These are phyloP conservation scores for Emmonsiellopsis sp. DNA, from an alignment of 2,329 filamentous ascomycete genomes.

Conservation along the genomic window DNA sequence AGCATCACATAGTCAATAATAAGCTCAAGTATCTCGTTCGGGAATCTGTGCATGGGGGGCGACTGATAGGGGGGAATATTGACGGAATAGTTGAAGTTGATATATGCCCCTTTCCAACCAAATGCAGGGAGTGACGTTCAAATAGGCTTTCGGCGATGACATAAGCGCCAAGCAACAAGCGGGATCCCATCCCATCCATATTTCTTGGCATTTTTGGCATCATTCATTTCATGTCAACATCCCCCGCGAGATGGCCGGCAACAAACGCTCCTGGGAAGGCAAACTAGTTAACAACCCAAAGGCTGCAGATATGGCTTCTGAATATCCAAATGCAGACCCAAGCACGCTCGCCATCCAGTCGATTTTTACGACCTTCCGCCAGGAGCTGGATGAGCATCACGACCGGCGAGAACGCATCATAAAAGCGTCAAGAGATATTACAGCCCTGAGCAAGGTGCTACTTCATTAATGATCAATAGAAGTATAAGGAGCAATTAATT, in stretches of 20 bases:
- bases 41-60: background rate
- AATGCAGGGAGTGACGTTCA: background rate
- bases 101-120: background rate
- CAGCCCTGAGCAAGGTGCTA: slow-evolving; percentile 85
- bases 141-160: background rate
- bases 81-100: background rate
- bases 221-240: background rate
- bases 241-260: slow-evolving; percentile 21
- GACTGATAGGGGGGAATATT: background rate
- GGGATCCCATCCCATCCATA: too few species aligned
- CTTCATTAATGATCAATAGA: too few species aligned
- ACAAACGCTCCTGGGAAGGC: slow-evolving; percentile 31
- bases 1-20: background rate
- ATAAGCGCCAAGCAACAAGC: background rate
- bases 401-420: slow-evolving; percentile 83
- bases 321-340: slow-evolving; percentile 6
- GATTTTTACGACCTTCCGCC: slow-evolving; percentile 79
- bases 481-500: too few species aligned
- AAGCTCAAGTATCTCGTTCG: background rate
- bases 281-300: slow-evolving; percentile 15
- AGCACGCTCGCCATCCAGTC: slow-evolving; percentile 39
- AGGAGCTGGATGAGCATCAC: slow-evolving; percentile 88
- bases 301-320: background rate
- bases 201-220: background rate
- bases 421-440: slow-evolving; percentile 87